Conservation (phyloP, 1,284 basidiomycete species). For the Ceratobasidium sp. region DNA sequence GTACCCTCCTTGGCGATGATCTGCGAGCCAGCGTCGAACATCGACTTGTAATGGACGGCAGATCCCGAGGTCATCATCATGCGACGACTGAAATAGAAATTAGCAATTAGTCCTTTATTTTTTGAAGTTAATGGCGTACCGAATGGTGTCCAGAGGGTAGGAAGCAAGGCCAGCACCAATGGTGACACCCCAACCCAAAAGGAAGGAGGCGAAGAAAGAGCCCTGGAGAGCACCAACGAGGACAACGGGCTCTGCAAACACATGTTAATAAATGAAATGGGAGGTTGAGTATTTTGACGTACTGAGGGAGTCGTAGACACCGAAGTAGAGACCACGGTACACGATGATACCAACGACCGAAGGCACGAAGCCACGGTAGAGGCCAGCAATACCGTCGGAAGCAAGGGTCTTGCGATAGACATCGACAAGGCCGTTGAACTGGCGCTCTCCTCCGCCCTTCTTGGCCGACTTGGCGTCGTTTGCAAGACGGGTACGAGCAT, state of each 20-base stretch:
- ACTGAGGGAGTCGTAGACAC: slow-evolving; percentile 94
- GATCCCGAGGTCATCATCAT: slow-evolving; percentile 96
- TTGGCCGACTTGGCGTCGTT: slow-evolving; percentile 95
- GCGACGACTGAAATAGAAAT: slow-evolving; percentile 68
- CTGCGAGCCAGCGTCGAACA: slow-evolving; percentile 84
- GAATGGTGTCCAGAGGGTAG: slow-evolving; percentile 93
- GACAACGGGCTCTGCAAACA: slow-evolving; percentile 80
- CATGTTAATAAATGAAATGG: slow-evolving; percentile 1
- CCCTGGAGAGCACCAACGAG: slow-evolving; percentile 88
- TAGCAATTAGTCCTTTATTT: too few species aligned
- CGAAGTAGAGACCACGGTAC: slow-evolving; percentile 96
- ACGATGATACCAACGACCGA: slow-evolving; percentile 95
- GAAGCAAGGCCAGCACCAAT: slow-evolving; percentile 95
- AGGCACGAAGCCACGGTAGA: slow-evolving; percentile 95
- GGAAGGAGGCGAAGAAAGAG: slow-evolving; percentile 89
- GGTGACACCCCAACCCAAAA: slow-evolving; percentile 93
- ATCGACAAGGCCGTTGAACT: slow-evolving; percentile 95
- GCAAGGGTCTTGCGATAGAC: slow-evolving; percentile 94
- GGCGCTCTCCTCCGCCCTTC: slow-evolving; percentile 81
- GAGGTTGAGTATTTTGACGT: slow-evolving; percentile 47
- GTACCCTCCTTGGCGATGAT: slow-evolving; percentile 90
- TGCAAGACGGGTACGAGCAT: slow-evolving; percentile 96
- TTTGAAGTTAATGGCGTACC: too few species aligned
- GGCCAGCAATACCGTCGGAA: slow-evolving; percentile 85
- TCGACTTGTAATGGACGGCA: slow-evolving; percentile 87